Conservation (phyloP, 2,329 filamentous ascomycete genomes). For the Talaromyces sp. region DNA sequence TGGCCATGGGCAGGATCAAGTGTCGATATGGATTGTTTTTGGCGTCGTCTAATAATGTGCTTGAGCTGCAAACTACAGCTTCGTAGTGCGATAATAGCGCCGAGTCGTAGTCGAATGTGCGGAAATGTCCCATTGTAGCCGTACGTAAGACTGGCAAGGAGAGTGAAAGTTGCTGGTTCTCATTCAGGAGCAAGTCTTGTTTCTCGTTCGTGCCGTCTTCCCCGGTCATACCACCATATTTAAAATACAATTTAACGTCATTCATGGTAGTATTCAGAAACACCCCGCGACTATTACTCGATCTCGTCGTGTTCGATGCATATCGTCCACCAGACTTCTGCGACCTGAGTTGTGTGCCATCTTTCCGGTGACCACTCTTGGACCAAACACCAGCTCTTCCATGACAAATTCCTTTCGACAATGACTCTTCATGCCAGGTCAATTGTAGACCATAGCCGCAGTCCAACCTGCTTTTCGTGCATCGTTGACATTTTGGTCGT, state of each 20-base stretch:
- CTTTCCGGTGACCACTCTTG: slow-evolving; percentile 19
- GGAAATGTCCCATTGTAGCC: not conserved
- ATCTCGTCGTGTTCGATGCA: too few species aligned
- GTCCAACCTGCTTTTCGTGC: slow-evolving; percentile 9
- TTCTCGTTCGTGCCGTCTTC: not conserved
- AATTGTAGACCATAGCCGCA: slow-evolving; percentile 25
- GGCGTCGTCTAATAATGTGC: slow-evolving; percentile 27
- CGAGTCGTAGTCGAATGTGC: slow-evolving; percentile 19
- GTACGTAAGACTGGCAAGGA: slow-evolving; percentile 1
- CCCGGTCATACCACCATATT: not conserved
- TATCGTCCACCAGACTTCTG: not conserved
- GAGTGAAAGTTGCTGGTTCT: not conserved
- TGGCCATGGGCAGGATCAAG: slow-evolving; percentile 29
- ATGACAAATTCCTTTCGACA: slow-evolving; percentile 28
- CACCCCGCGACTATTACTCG: not conserved
- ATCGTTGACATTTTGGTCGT: slow-evolving; percentile 24
- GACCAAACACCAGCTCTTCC: slow-evolving; percentile 26
- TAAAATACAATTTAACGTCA: slow-evolving; percentile 15
- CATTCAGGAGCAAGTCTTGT: not conserved
- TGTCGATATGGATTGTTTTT: slow-evolving; percentile 30
- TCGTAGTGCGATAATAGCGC: slow-evolving; percentile 27
- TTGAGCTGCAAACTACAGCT: slow-evolving; percentile 27
- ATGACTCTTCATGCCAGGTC: slow-evolving; percentile 27
- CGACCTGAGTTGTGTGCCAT: not conserved
- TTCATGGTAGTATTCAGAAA: slow-evolving; percentile 15